Base-by-base conservation (phyloP, 1,284 basidiomycete species). In the Taiwanofungus camphoratus region DNA sequence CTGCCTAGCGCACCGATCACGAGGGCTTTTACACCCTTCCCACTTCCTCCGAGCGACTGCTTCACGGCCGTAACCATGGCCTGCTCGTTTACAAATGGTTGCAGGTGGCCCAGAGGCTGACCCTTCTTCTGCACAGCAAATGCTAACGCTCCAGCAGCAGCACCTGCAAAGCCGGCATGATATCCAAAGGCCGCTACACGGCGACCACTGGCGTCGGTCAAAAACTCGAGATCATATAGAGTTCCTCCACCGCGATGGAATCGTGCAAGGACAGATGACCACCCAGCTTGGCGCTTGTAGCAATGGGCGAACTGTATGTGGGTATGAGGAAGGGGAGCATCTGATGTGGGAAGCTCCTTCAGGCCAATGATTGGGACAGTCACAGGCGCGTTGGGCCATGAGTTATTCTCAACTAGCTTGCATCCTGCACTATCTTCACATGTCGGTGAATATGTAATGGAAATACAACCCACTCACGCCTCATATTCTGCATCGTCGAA, bases 271-370 rank as follows among this genome's bases (percentile, higher is more conserved):
- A 99, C 82, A 39, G 83, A 74, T 13, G 82, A 76, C 95, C 96
- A 99, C 30, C 96, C 96, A 1, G 76, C 92, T 66, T 99, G 96
- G 39, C 82, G 72, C 72, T 99, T 99, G 79, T 92, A 99, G 69
- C 95, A 98, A 67, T 99, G 96, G 2, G 94, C 95, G 57, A 99
- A 99, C 63, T 98, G 94, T 64, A 99, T 95, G 68, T 99, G 96
- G 7, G 90, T 94, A 69, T 97, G 93, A 9, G 78, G 81, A 15
- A 97, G 71, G 15, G 93, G 87, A 33, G 82, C 81, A 32, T 76
- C 74, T 33, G 90, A 93, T 49, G 73, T 79, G 30, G 88, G 83
- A 16, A 99, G 81, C 66, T 99, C 96, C 73, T 99, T 99, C 63
- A 99, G 76, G 6, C 96, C 96, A 56, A 98, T 87, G 67, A 99